Base-by-base conservation (phyloP, 371 early-diverging fungal species). In the Apophysomyces ossiformis region DNA sequence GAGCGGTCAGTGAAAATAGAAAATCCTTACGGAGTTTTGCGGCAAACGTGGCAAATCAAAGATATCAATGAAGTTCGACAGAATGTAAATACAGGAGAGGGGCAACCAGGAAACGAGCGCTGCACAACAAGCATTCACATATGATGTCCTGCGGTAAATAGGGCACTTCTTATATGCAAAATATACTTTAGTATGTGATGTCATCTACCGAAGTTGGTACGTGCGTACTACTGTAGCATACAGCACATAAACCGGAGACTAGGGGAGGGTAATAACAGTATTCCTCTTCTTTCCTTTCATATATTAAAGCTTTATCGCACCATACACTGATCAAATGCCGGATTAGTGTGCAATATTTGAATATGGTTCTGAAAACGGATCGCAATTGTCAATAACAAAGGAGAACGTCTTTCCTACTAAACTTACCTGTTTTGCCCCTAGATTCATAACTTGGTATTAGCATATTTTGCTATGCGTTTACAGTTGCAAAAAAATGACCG, bases 1-100 rank as follows among this genome's bases (percentile, higher is more conserved):
- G 54, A 50, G 54, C 54, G 54, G 54, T 50, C 54, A 21, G 54
- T 50, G 54, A 50, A 50, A 50, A 50, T 50, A 50, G 21, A 50
- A 50, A 50, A 47, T 21, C 18, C 21, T 21, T 21, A 50, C 63
- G 63, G 50, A 63, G 45, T 47, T 32, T 46, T 37, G 46, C 32
- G 18, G 47, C 63, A 32, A 50, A 35, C 47, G 47, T 32, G 50
- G 18, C 50, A 50, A 38, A 38, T 37, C 47, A 68, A 16, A 36
- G 50, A 18, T 15, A 37, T 41, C 36, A 54, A 58, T 45, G 21
- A 37, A 61, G 16, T 37, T 36, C 35, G 38, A 21, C 39, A 57
- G 50, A 37, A 46, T 39, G 36, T 26, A 57, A 38, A 46, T 36
- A 35, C 4, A 58, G 45, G 16, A 54, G 43, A 45, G 32, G 57